Conservation (phyloP, 2,329 filamentous ascomycete species). For the Chaetomiaceae sp. region DNA sequence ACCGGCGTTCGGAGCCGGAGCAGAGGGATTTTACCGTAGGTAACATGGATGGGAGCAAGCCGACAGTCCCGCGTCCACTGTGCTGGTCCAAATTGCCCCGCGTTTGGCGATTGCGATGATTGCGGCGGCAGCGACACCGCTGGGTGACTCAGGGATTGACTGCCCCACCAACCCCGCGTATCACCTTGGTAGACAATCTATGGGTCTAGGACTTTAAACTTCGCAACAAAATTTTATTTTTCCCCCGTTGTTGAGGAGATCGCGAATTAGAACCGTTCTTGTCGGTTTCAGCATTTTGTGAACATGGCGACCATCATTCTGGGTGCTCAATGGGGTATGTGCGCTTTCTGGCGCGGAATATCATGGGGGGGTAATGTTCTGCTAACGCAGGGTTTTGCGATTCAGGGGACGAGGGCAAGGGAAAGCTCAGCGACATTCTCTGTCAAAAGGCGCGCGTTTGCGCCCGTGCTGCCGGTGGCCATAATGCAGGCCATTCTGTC, state of each 20-base stretch:
- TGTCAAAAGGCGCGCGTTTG: constrained; percentile 50
- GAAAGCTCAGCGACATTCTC: constrained; percentile 57
- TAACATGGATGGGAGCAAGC: constrained; percentile 3
- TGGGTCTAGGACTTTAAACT: constrained; percentile 8
- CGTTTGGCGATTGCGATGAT: constrained; percentile 7
- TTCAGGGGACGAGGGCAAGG: constrained; percentile 34
- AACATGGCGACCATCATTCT: constrained; percentile 53
- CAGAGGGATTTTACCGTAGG: constrained; percentile 8
- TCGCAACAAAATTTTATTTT: constrained; percentile 10
- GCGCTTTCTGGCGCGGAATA: background rate
- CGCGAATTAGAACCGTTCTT: constrained; percentile 9
- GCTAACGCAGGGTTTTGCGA: constrained; percentile 2
- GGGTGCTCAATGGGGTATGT: constrained; percentile 57
- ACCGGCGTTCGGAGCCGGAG: constrained; percentile 10
- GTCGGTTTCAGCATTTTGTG: constrained; percentile 6
- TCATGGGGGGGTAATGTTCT: background rate
- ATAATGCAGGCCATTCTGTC: constrained; percentile 56
- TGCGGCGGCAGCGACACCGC: constrained; percentile 1
- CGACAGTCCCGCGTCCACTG: background rate
- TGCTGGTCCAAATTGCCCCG: constrained; percentile 5
- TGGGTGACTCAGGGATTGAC: constrained; percentile 14
- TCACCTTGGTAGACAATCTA: background rate
- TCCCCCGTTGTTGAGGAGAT: constrained; percentile 8
- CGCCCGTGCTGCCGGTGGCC: constrained; percentile 56
- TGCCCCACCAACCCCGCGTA: constrained; percentile 18